Base-by-base conservation (phyloP, 2,329 filamentous ascomycete species). In the Exophiala xenobiotica region DNA sequence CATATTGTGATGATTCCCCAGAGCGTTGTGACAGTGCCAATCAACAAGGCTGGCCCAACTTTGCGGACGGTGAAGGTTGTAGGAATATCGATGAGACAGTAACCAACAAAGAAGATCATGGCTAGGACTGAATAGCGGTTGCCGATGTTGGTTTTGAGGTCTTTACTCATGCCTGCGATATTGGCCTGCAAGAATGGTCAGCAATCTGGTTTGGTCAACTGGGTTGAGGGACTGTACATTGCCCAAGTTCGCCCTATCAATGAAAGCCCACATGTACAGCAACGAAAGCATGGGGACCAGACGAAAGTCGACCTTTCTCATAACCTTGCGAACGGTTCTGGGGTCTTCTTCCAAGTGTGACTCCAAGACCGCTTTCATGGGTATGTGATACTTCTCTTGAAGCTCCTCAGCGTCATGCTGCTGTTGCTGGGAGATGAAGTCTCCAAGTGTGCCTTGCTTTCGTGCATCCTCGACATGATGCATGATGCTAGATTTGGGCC, bases 41-140 rank as follows among this genome's bases (percentile, higher is more conserved):
- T 27, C 49, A 44, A 53, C 4, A 53, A 18, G 18, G 45, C 35
- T 7, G 49, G 33, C 8, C 54, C 40, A 45, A 53, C 18, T 16
- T 53, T 56, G 46, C 69, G 71, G 50, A 77, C 61, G 4, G 77
- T 53, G 11, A 77, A 56, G 56, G 76, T 77, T 53, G 70, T 16
- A 16, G 44, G 44, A 4, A 46, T 27, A 14, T 46, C 44, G 33
- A 38, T n/a, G 18, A 46, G 33, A 19, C 12, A 14, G 18, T 46
- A 46, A 1, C 31, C 44, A 11, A 46, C 20, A 24, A 46, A 46
- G 33, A 46, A 46, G 4, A 46, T 46, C 44, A 46, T 46, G 31
- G 31, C 16, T 22, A 46, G 18, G 12, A 46, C 31, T 6, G 29
- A 24, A 22, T 46, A 46, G 3, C 44, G n/a, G n/a, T 46, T 46